These are phyloP conservation scores for Oryza glaberrima DNA, from an alignment of 176 grass and related monocot genomes.

Conservation along the genomic window DNA sequence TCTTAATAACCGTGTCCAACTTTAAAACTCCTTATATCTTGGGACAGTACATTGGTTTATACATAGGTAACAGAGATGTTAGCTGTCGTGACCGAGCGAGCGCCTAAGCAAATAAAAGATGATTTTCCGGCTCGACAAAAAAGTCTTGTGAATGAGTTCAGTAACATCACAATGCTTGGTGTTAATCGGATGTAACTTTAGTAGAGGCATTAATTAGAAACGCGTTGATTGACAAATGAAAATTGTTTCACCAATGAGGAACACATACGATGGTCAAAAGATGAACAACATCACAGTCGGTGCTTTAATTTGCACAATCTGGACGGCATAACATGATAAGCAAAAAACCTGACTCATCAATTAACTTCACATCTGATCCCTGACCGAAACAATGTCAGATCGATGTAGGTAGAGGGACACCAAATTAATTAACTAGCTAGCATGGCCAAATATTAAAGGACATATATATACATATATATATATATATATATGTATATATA, in stretches of 20 bases:
- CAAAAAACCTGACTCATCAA: not conserved
- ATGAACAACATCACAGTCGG: not conserved
- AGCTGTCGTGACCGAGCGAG: not conserved
- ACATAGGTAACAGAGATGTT: not conserved
- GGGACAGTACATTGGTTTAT: too few relatives aligned
- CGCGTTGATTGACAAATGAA: not conserved
- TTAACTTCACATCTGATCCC: not conserved
- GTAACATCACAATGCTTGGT: not conserved
- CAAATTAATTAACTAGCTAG: too few relatives aligned
- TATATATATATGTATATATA: too few relatives aligned
- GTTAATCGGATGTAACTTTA: too few relatives aligned
- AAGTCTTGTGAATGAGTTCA: not conserved
- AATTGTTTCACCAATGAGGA: not conserved
- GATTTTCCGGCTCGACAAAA: not conserved
- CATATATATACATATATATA: too few relatives aligned
- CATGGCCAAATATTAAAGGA: too few relatives aligned
- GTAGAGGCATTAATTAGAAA: not conserved
- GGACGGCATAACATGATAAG: not conserved
- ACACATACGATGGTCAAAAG: not conserved
- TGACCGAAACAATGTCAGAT: too few relatives aligned
- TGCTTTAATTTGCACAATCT: not conserved
- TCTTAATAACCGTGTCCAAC: too few relatives aligned
- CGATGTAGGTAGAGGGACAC: too few relatives aligned
- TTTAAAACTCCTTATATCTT: too few relatives aligned
- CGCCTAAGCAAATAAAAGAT: not conserved